Evolutionary conservation across 176 grass and related monocot genomes (phyloP).

Genomic region (Phoenix roebelenii): DNA sequence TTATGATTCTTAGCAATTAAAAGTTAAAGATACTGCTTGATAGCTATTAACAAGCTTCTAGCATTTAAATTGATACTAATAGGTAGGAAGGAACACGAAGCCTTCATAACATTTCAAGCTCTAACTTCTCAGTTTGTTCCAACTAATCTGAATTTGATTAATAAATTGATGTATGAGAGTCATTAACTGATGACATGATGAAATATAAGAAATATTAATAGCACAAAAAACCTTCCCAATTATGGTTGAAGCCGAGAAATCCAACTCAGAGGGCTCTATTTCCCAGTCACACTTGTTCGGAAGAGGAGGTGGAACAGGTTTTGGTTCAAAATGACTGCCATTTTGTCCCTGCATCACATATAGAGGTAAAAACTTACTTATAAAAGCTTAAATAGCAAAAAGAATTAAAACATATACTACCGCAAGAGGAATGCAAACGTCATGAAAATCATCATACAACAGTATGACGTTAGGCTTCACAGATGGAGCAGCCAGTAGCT

Average conservation of each 20-base stretch:
- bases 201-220: slow-evolving; percentile 2
- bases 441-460: no score
- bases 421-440: no score
- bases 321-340: slow-evolving; percentile 98
- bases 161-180: background rate
- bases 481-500: no score
- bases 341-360: slow-evolving; percentile 67
- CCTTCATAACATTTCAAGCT: no score
- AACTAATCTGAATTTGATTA: background rate
- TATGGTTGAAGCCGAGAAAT: slow-evolving; percentile 56
- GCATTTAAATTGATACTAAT: no score
- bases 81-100: no score
- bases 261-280: slow-evolving; percentile 85
- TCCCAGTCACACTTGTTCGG: slow-evolving; percentile 99
- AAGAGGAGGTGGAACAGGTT: slow-evolving; percentile 86
- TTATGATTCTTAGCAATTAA: no score
- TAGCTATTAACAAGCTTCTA: no score
- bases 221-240: slow-evolving; percentile 77
- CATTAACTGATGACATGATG: background rate
- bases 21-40: no score
- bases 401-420: background rate
- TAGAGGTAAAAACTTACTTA: background rate
- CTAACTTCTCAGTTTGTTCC: no score
- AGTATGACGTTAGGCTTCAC: no score
- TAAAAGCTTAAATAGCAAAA: background rate